Conservation (phyloP, 2,329 filamentous ascomycete species). For the Fusarium aywerte region DNA sequence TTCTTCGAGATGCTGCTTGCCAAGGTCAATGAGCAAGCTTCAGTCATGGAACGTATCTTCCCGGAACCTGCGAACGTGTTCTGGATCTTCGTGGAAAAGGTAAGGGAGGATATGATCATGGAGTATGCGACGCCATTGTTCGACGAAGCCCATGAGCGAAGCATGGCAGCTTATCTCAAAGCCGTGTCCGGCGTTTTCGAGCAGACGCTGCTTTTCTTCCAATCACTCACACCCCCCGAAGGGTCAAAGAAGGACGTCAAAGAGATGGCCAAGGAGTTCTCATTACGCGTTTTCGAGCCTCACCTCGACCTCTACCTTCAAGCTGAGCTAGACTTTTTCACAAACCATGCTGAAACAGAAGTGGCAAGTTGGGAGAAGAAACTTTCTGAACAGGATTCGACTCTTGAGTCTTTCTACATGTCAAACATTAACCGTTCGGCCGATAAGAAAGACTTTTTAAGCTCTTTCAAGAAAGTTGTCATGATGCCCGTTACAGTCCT, state of each 20-base stretch:
- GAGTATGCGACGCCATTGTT: constrained; percentile 89
- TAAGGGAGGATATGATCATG: constrained; percentile 84
- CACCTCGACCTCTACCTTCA: constrained; percentile 94
- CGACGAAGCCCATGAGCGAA: constrained; percentile 84
- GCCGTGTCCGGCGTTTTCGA: constrained; percentile 89
- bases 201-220: constrained; percentile 82
- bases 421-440: constrained; percentile 92
- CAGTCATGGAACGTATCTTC: constrained; percentile 85
- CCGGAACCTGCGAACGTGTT: constrained; percentile 76
- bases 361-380: constrained; percentile 92
- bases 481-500: constrained; percentile 98
- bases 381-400: constrained; percentile 88
- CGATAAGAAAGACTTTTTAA: constrained; percentile 95
- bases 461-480: constrained; percentile 97
- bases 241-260: constrained; percentile 69
- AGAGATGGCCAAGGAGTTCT: constrained; percentile 73
- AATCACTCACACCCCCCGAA: constrained; percentile 74
- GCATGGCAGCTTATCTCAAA: constrained; percentile 81
- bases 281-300: constrained; percentile 83
- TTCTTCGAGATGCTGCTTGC: constrained; percentile 82
- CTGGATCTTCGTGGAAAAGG: constrained; percentile 81
- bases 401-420: constrained; percentile 95
- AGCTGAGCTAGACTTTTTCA: constrained; percentile 90
- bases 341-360: constrained; percentile 76
- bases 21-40: constrained; percentile 84